Evolutionary conservation across 345 rosid species (phyloP), one percentile per base, ranked within the genome.

Genomic region (Eucalyptus curtisii): DNA sequence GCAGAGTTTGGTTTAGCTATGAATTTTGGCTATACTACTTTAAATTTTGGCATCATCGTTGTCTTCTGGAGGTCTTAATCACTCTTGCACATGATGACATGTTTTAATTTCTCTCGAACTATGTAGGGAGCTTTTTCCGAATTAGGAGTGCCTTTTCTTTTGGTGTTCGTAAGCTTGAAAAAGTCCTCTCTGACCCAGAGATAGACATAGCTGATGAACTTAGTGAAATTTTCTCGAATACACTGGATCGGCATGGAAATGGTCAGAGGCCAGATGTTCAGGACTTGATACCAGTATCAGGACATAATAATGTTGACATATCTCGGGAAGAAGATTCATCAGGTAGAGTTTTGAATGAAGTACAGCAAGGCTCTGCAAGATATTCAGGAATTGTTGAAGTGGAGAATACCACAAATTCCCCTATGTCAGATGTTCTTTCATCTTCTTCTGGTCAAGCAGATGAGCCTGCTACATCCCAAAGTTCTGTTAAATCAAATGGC

Each of bases 121-220:
- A 55, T 86, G 20, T 92, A 97, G 98, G 98, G 50, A 97, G 96
- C 91, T 96, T 94, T 80, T 95, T 91, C 89, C 95, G 99, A 22
- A 96, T 97, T 90, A 93, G 95, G 92, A 95, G 96, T 91, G 99
- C 99, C 81, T 97, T 97, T 92, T 95, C 92, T 85, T 95, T 95
- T 92, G 99, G 99, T 85, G 98, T 96, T 85, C 96, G 95, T 64
- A 97, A 96, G 90, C 99, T 97, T 89, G 96, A 95, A 47, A 90
- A 44, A 64, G 93, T 97, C 86, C 91, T 96, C 87, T 94, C 92
- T 87, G 93, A 91, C 89, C 92, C 94, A 86, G 95, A 92, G 87
- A 95, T 93, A 91, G 90, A 90, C 90, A 87, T 95, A 88, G 90
- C 91, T 50, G 86, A 90, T 87, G 96, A 95, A 91, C 97, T 97